Base-by-base conservation (phyloP, 169 alveolate genomes). In the Plasmodium gallinaceum region DNA sequence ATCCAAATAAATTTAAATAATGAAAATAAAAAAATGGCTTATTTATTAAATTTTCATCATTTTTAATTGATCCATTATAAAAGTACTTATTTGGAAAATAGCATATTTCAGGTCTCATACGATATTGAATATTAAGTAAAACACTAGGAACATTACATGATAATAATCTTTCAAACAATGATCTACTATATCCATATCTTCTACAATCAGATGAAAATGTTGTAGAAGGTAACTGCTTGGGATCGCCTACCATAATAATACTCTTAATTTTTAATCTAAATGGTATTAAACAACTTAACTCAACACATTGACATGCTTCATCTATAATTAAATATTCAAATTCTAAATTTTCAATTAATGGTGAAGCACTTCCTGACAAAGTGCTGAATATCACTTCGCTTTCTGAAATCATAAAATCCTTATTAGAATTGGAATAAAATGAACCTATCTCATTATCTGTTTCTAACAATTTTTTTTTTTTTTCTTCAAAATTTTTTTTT, bases 191-290 rank as follows among this genome's bases (percentile, higher is more conserved):
- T 7, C 94, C 95, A 52, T 88, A 92, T 43, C 85, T 87, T 39
- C 92, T 93, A 26, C 97, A 97, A 52, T 80, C 95, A 60, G 94
- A 71, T 5, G 98, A 96, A 95, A 98, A 98, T 20, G 98, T 98
- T 10, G 99, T 98, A 24, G 99, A 99, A 16, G 99, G 99, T 39
- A 98, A 96, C 94, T 98, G 99, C 73, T 97, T 96, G 78, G 99
- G 99, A 93, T 98, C 99, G 1, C 99, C 99, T 8, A 98, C 99
- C 92, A 98, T 97, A 64, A 98, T 97, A 80, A 98, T 95, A 60
- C 99, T 95, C 85, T 95, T 96, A 14, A 85, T 43, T 22, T 94
- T 94, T 68, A 94, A 68, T 52, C 94, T 66, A 46, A 94, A 83
- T 18, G 96, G 94, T 52, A 94, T 94, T 24, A 94, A 89, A 65